Base-by-base conservation (phyloP, 345 rosid genomes). In the Excoecaria cochinchinensis region DNA sequence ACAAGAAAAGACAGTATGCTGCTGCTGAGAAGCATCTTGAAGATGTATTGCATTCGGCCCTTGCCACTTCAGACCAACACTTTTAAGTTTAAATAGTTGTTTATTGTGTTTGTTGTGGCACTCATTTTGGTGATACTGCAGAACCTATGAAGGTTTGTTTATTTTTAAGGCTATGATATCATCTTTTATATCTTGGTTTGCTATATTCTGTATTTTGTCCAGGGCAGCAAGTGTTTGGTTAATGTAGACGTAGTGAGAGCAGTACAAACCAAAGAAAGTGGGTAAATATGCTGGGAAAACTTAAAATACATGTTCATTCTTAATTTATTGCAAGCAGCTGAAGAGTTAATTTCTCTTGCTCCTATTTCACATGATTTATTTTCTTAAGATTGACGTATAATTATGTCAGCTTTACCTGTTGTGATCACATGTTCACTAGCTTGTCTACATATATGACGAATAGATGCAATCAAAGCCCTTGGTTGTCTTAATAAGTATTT, bases 1-100 rank as follows among this genome's bases (percentile, higher is more conserved):
- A 92, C 83, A 94, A 90, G 87, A 94, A 87, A 78, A 83, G 98
- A 83, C 92, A 91, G 83, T 92, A 86, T 74, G 91, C 95, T 71
- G 95, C 90, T 3, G 97, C 93, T 11, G 98, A 94, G 81, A 91
- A 94, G 84, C 88, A 94, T 81, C 90, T 94, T 59, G 97, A 91
- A 86, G 97, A 94, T 64, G 92, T 94, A 52, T 76, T 94, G 76
- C 97, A 92, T 8, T 88, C 96, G 13, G 95, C 95, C 40, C 96
- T 94, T 76, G 84, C 87, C 46, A 76, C 94, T 0, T 67, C 78
- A 14, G 90, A 84, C 66, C 86, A 66, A 58, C 22, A 7, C 19
- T 16, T 31, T 31, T 10, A 38, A 10, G 44, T 7, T 6, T 57
- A 38, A 19, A 16, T 36, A 19, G 60, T 38, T 39, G 61, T 17